Percentiles rank a stretch among this genome's conserved stretches.
These are phyloP conservation scores for Lycium barbarum DNA, from an alignment of 257 asterid species.

Conservation along the genomic window DNA sequence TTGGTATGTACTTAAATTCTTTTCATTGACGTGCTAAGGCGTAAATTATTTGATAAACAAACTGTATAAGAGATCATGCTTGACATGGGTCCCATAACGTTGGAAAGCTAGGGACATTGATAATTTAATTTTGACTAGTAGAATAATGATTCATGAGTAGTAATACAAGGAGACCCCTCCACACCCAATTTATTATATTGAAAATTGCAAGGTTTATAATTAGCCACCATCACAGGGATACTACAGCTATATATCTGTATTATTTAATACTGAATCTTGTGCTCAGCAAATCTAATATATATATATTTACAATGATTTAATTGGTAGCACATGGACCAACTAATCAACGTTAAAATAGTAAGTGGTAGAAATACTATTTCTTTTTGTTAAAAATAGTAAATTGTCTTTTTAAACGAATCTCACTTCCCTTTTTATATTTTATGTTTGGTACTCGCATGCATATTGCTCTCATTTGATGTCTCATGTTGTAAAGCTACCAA, in stretches of 20 bases:
- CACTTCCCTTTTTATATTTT: not conserved
- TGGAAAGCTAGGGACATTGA: not conserved
- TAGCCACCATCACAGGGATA: not conserved
- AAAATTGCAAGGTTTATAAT: not conserved
- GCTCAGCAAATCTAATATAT: not conserved
- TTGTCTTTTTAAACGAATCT: not conserved
- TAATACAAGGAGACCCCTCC: not conserved
- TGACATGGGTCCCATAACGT: constrained; percentile 12
- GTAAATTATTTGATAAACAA: not conserved
- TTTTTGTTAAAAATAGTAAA: not conserved
- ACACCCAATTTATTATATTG: not conserved
- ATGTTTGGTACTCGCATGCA: not conserved
- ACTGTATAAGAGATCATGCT: not conserved
- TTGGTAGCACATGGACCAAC: constrained; percentile 26
- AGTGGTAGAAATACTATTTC: not conserved
- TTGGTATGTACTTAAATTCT: no score
- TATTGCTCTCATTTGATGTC: not conserved
- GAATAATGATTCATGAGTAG: not conserved
- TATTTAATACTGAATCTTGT: not conserved
- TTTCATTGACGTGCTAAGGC: no score
- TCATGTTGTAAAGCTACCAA: not conserved
- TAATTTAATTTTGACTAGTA: constrained; percentile 12
- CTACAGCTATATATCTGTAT: not conserved
- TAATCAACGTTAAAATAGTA: not conserved
- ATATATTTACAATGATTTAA: not conserved